phyloP scores from a whole-genome alignment of 2,329 filamentous ascomycete genomes.

The Ceratocystis ficicola region DNA sequence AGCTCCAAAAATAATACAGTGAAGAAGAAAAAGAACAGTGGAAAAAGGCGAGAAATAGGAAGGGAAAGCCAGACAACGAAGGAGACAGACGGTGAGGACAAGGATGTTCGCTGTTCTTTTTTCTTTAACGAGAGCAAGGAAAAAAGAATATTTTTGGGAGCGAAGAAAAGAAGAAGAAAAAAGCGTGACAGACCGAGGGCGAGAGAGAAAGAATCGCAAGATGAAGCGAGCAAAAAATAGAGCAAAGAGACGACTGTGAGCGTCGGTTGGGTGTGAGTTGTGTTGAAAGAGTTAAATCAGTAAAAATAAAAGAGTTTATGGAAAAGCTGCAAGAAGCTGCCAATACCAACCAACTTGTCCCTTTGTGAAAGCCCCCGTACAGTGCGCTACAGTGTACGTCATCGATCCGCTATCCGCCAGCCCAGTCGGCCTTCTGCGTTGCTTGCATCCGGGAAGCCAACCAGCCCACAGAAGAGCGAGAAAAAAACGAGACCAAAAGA shows the following conservation, averaged over 20 bases:
- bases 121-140: constrained; percentile 1
- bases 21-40: not conserved
- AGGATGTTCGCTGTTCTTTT: not conserved
- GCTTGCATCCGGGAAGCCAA: not conserved
- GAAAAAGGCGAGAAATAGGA: not conserved
- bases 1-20: constrained; percentile 5
- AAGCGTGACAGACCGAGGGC: not conserved
- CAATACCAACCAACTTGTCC: not conserved
- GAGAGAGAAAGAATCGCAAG: not conserved
- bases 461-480: not conserved
- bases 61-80: constrained; percentile 8
- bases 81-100: constrained; percentile 4
- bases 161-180: not conserved
- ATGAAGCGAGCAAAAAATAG: not conserved
- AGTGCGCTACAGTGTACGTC: constrained; percentile 11
- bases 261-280: no score
- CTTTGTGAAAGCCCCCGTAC: not conserved
- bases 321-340: not conserved
- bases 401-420: constrained; percentile 9
- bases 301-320: not conserved
- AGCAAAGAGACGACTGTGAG: not conserved
- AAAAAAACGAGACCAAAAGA: not conserved
- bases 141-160: not conserved
- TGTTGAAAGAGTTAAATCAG: not conserved
- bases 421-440: not conserved